Base-by-base conservation (phyloP, 1,284 basidiomycete species). In the Cutaneotrichosporon cyanovorans region DNA sequence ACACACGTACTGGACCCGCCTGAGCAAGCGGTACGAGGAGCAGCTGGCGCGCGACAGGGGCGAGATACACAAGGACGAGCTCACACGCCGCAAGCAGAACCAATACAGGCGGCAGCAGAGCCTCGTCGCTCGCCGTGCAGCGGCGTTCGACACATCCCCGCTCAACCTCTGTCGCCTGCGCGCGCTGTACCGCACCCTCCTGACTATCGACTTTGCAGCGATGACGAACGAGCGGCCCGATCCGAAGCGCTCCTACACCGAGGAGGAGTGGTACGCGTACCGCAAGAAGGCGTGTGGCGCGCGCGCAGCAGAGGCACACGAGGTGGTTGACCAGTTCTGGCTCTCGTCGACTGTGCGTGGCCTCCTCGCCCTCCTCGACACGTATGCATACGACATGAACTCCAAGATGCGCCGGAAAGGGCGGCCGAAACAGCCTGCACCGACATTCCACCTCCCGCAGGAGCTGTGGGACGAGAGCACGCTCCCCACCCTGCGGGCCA, bases 91-190 rank as follows among this genome's bases (percentile, higher is more conserved):
- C 28, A 67, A 64, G 48, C 68, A 70, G 42, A 70, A 70, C 52
- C 63, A 65, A 35, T 70, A 66, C 53, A 52, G 68, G 5, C 59
- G 68, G 9, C 68, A 70, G 51, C 68, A 70, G 57, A 65, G 63
- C 53, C 57, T 67, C 2, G 57, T 68, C 9, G 66, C 62, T 2
- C 59, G 68, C 10, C 62, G 68, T 11, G 32, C 57, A 1, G 65
- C 62, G 1, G 60, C 62, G 5, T 70, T 70, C 47, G 62, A 68
- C 45, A 45, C 58, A 4, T 68, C 66, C 1, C 68, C 68, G 2
- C 58, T 70, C 25, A 67, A 67, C 48, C 47, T 56, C 18, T 67
- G 66, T 58, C 60, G 59, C 39, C 55, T 68, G 19, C 60, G 68
- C 5, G 59, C 66, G 2, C 53, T 67, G 18, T 70, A 70, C 47